Evolutionary conservation across 2,329 filamentous ascomycete species (phyloP), one percentile per base, ranked within the genome.

Genomic region (Calonectria pteridis): DNA sequence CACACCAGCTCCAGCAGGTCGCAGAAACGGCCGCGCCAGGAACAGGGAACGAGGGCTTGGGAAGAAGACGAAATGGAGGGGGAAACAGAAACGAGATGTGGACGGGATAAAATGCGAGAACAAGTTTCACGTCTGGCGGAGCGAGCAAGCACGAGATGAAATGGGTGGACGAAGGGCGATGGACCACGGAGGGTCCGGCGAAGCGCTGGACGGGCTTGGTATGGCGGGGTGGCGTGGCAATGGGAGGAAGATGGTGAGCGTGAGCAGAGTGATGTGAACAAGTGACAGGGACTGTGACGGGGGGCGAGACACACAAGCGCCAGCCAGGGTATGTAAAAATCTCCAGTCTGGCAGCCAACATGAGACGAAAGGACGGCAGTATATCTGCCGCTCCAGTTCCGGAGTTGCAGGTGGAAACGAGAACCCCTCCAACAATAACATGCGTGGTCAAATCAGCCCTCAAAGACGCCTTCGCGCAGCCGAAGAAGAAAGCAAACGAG

Each of bases 21-120:
- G 80, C 80, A 82, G 78, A 80, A 80, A 80, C 75, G 80, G 80
- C 70, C 80, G 77, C 77, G 68, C 72, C 74, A 79, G 78, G 78
- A 75, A 80, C 78, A 69, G 53, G 49, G 65, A 49, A 69, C 40
- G 28, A 73, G 72, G 62, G 71, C 46, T 72, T 72, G 49, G 62
- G 53, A 62, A 70, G 51, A 55, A 73, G 40, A 64, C n/a, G 29
- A 59, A 31, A 55, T 59, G 59, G 67, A 66, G 62, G 51, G 63
- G 72, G 58, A 67, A 71, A 53, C 53, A 40, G 37, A 29, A 69
- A 31, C 43, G 49, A 64, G 37, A 72, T n/a, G 46, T n/a, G 40
- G 23, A 33, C 6, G 37, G 26, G 26, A 49, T 26, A 37, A 40
- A 49, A 50, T 23, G 33, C 20, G 46, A 62, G 69, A 58, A 33